A percentile compares a stretch with the other conserved stretches of the same genome.
These are phyloP conservation scores for Xylariaceae sp. DNA, from an alignment of 2,329 filamentous ascomycete species.

Conservation along the genomic window DNA sequence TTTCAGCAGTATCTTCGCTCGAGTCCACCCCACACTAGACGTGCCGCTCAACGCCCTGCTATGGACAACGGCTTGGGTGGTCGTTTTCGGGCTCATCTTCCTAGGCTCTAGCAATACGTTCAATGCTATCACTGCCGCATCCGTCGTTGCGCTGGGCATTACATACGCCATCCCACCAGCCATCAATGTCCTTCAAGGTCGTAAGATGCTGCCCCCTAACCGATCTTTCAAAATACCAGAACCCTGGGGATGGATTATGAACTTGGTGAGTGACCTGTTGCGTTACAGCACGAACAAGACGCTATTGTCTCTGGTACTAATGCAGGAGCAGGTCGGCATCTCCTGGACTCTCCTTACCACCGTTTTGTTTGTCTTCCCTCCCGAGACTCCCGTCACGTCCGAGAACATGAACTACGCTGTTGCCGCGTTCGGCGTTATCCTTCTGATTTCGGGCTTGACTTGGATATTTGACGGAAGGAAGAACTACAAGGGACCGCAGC, in stretches of 20 bases:
- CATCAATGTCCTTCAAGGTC: slow-evolving; percentile 71
- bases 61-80: slow-evolving; percentile 64
- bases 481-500: slow-evolving; percentile 49
- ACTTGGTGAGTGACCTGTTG: slow-evolving; percentile 51
- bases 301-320: slow-evolving; percentile 48
- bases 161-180: slow-evolving; percentile 77
- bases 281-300: no score
- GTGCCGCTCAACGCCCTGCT: slow-evolving; percentile 71
- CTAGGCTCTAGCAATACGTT: slow-evolving; percentile 71
- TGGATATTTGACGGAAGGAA: slow-evolving; percentile 58
- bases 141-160: slow-evolving; percentile 73
- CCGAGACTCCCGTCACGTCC: slow-evolving; percentile 65
- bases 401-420: slow-evolving; percentile 71
- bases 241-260: slow-evolving; percentile 64
- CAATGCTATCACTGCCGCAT: slow-evolving; percentile 73
- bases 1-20: slow-evolving; percentile 63
- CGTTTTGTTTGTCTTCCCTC: slow-evolving; percentile 77
- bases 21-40: slow-evolving; percentile 64
- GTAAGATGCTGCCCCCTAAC: slow-evolving; percentile 66
- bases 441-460: slow-evolving; percentile 50
- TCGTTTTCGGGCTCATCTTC: slow-evolving; percentile 73
- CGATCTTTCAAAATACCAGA: slow-evolving; percentile 62
- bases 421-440: slow-evolving; percentile 54
- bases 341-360: slow-evolving; percentile 73
- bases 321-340: slow-evolving; percentile 59